These are phyloP conservation scores for Colletotrichum liriopes DNA, from an alignment of 2,329 filamentous ascomycete species.

Conservation along the genomic window DNA sequence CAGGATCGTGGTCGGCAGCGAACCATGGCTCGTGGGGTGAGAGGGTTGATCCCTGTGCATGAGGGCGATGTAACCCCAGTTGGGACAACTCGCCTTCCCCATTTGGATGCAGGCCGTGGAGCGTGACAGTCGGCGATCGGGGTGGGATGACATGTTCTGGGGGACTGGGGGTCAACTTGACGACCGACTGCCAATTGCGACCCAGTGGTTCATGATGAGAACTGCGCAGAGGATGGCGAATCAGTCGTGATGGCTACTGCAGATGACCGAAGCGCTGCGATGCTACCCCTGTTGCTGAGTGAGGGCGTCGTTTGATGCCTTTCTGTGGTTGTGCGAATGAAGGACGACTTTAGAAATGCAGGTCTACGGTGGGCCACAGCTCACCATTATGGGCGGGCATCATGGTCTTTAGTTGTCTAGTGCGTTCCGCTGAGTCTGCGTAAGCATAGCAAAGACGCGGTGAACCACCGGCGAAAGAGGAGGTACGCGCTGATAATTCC, in stretches of 20 bases:
- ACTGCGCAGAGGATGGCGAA: conserved; percentile 1
- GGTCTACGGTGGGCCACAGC: background rate
- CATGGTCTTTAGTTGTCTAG: background rate
- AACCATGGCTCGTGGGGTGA: background rate
- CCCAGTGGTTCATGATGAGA: background rate
- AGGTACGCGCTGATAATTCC: no score
- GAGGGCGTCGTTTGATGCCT: background rate
- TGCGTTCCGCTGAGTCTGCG: background rate
- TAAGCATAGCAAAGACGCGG: background rate
- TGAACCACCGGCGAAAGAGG: background rate
- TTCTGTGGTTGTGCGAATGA: no score
- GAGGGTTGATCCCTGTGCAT: conserved; percentile 23
- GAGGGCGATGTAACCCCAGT: conserved; percentile 27
- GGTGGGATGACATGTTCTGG: conserved; percentile 2
- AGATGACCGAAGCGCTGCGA: background rate
- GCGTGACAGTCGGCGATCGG: conserved; percentile 13
- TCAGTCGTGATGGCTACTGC: background rate
- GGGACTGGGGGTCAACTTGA: background rate
- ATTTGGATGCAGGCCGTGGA: conserved; percentile 24
- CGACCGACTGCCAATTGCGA: background rate
- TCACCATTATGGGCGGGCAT: background rate
- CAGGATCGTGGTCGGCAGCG: background rate
- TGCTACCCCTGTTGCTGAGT: background rate
- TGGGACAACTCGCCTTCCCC: conserved; percentile 37
- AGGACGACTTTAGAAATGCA: background rate